These are phyloP conservation scores for Taiwanofungus camphoratus DNA, from an alignment of 1,284 basidiomycete genomes.

Conservation along the genomic window DNA sequence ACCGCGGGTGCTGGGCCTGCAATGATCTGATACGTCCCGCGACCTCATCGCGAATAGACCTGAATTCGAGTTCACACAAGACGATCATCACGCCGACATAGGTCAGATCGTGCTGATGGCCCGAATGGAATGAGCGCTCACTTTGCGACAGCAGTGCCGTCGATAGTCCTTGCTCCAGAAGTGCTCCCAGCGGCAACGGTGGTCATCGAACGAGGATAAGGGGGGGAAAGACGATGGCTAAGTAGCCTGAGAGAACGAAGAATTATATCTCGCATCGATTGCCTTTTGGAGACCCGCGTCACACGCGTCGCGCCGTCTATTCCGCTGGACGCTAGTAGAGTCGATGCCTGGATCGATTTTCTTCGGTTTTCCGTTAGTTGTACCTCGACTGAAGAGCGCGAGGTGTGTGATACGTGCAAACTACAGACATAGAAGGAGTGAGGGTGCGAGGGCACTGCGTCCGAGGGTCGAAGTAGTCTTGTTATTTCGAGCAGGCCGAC, in stretches of 20 bases:
- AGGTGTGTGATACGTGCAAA: too few species aligned
- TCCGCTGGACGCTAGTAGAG: neutral
- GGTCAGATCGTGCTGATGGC: neutral
- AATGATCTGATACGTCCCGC: conserved; percentile 58
- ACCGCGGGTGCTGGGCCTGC: conserved; percentile 68
- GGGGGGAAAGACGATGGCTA: conserved; percentile 32
- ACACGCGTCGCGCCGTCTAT: conserved; percentile 6
- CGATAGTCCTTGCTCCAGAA: conserved; percentile 58
- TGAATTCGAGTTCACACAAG: conserved; percentile 27
- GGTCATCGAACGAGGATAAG: conserved; percentile 43
- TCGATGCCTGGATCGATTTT: conserved; percentile 1
- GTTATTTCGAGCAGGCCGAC: too few species aligned
- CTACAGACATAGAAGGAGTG: too few species aligned
- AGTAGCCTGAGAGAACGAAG: conserved; percentile 14
- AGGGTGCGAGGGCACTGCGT: too few species aligned
- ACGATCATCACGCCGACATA: neutral
- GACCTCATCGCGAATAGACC: conserved; percentile 76
- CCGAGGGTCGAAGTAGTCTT: too few species aligned
- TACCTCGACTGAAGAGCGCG: too few species aligned
- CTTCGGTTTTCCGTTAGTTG: too few species aligned
- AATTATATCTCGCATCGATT: conserved; percentile 17
- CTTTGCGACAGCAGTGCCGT: conserved; percentile 89
- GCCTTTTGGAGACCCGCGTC: conserved; percentile 21
- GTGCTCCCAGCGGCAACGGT: conserved; percentile 23
- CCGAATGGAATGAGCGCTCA: conserved; percentile 31